Base-by-base conservation (phyloP, 139 green algal species). In the Chlamydomonas sp. region DNA sequence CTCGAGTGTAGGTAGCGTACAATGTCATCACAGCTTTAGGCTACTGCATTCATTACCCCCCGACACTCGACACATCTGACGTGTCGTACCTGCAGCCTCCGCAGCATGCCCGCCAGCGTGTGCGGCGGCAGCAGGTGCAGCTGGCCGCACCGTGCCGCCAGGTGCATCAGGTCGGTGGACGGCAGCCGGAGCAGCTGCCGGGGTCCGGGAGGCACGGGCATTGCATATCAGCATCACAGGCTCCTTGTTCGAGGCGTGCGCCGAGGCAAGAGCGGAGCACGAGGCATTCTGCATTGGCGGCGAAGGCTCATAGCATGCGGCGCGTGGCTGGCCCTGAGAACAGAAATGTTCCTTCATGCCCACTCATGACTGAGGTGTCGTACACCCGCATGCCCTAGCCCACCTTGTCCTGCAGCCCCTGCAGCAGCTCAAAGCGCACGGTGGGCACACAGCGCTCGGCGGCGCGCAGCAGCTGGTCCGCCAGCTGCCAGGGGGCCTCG, bases 61-160 rank as follows among this genome's bases (percentile, higher is more conserved):
- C 31, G 31, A 49, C 31, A 49, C 31, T 49, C 31, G 31, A 49
- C 31, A 49, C 31, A 49, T 49, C 31, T 49, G 0, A 49, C 31
- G 31, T 49, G 31, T 49, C n/a, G 5, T 62, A 87, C 82, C 82
- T 61, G 8, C 69, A 87, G 62, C 0, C 82, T 60, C 31, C 68
- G 57, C 0, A 57, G 58, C n/a, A 87, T 87, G 4, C 71, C 82
- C 15, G 82, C 82, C 61, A 87, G 72, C 1, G 82, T 74, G 71
- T 61, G 71, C 4, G 82, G 82, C 61, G 71, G 82, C 69, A 87
- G 82, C 69, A 87, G 82, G 82, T 87, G 82, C 82, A 87, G 82
- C 71, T 63, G 58, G 1, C 4, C 71, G 69, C 82, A 74, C 61
- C 72, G 82, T n/a, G 72, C 82, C 3, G 74, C 58, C 82, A 87